Evolutionary conservation across 2,329 filamentous ascomycete species (phyloP).

Genomic region (Hyphodiscus sp.): DNA sequence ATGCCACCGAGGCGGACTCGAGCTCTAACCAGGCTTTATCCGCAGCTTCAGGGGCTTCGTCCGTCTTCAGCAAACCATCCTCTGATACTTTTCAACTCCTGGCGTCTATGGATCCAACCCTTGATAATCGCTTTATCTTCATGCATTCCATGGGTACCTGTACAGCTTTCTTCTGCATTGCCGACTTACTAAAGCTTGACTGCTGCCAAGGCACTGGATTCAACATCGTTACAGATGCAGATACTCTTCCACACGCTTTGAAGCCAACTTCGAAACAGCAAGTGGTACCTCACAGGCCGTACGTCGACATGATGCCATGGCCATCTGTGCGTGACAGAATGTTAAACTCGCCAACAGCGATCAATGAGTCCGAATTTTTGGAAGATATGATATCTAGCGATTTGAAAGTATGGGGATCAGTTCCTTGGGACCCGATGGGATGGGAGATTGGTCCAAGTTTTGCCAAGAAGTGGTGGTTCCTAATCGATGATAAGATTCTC

Average conservation of each 20-base stretch:
- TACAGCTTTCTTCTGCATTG: background rate
- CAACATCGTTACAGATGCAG: background rate
- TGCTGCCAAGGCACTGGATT: background rate
- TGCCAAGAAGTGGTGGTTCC: background rate
- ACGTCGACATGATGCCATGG: background rate
- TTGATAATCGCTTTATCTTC: no score
- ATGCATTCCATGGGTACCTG: background rate
- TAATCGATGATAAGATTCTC: background rate
- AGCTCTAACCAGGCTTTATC: no score
- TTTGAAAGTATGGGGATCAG: background rate
- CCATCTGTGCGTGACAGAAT: background rate
- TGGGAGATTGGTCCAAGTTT: background rate
- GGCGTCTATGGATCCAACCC: no score
- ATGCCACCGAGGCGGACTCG: no score
- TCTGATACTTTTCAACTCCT: no score
- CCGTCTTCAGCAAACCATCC: no score
- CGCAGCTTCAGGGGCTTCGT: no score
- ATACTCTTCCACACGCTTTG: background rate
- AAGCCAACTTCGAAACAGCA: background rate
- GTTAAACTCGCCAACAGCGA: background rate
- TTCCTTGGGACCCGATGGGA: background rate
- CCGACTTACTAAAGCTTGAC: background rate
- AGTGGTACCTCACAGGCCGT: background rate
- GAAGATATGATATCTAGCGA: background rate
- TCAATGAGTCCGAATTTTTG: background rate